Conservation (phyloP, 768 basidiomycete species). For the Rhizopogon sp. region DNA sequence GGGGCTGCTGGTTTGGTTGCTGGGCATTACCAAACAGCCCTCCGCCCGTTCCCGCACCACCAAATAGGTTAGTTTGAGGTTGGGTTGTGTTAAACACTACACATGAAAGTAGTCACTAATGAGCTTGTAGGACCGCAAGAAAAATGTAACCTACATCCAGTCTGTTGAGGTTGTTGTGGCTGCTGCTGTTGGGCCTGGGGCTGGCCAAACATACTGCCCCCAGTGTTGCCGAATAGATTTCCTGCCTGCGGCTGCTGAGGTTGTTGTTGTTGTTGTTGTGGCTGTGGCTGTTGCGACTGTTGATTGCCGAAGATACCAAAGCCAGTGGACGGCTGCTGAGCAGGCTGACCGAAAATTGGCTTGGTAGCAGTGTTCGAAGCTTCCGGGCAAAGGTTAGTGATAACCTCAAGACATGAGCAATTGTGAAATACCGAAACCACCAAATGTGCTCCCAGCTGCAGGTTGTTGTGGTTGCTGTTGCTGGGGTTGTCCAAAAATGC, state of each 20-base stretch:
- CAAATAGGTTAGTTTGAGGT: constrained; percentile 17
- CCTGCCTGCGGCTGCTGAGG: constrained; percentile 14
- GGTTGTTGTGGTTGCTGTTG: constrained; percentile 27
- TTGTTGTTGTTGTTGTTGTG: neutral
- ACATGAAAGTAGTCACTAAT: neutral
- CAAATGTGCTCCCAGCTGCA: constrained; percentile 30
- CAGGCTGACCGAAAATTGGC: constrained; percentile 45
- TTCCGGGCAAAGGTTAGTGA: constrained; percentile 4
- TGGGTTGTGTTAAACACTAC: constrained; percentile 21
- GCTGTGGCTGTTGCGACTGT: constrained; percentile 21
- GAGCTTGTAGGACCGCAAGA: constrained; percentile 18
- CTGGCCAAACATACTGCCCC: constrained; percentile 27
- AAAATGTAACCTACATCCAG: constrained; percentile 28
- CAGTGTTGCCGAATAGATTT: constrained; percentile 23
- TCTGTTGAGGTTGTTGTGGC: constrained; percentile 36
- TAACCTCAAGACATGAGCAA: neutral
- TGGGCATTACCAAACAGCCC: constrained; percentile 33
- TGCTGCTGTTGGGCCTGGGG: constrained; percentile 26
- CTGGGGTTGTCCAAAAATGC: constrained; percentile 33
- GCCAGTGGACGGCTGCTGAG: constrained; percentile 31
- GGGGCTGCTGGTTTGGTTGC: constrained; percentile 31
- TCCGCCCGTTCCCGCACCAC: constrained; percentile 11
- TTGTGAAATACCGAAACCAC: constrained; percentile 30
- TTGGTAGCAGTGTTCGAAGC: constrained; percentile 34
- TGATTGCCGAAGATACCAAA: constrained; percentile 30